phyloP scores from a whole-genome alignment of 116 monocot genomes.

The Dioscorea cayenensis region DNA sequence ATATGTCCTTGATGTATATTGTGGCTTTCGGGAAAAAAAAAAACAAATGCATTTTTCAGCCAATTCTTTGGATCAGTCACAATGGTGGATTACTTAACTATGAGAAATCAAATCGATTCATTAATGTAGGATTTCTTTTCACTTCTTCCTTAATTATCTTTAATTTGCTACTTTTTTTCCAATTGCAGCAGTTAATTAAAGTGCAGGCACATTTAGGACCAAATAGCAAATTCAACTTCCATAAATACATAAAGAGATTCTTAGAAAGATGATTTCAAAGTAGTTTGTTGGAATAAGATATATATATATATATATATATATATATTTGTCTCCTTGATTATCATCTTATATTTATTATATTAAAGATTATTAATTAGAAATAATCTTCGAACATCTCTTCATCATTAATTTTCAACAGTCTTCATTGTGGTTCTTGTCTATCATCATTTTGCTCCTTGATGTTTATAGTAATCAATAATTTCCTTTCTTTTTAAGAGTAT shows the following conservation, averaged over 20 bases:
- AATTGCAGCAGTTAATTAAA: neutral
- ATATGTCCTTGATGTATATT: no score
- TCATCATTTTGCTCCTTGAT: conserved; percentile 39
- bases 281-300: conserved; percentile 45
- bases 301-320: no score
- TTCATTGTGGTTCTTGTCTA: conserved; percentile 31
- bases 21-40: no score
- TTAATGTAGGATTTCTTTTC: conserved; percentile 22
- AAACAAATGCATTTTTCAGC: conserved; percentile 37
- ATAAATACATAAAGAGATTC: conserved; percentile 55
- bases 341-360: neutral
- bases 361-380: neutral
- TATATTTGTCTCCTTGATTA: neutral
- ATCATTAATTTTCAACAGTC: conserved; percentile 16
- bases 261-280: conserved; percentile 60
- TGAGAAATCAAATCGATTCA: conserved; percentile 51
- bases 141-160: no score
- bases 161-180: no score
- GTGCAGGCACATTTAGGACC: conserved; percentile 44
- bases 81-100: conserved; percentile 48
- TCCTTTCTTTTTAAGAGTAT: neutral
- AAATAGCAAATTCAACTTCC: conserved; percentile 45
- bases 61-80: conserved; percentile 50
- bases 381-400: neutral
- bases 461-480: conserved; percentile 28